These are phyloP conservation scores for Nemania abortiva DNA, from an alignment of 2,329 filamentous ascomycete species.

Conservation along the genomic window DNA sequence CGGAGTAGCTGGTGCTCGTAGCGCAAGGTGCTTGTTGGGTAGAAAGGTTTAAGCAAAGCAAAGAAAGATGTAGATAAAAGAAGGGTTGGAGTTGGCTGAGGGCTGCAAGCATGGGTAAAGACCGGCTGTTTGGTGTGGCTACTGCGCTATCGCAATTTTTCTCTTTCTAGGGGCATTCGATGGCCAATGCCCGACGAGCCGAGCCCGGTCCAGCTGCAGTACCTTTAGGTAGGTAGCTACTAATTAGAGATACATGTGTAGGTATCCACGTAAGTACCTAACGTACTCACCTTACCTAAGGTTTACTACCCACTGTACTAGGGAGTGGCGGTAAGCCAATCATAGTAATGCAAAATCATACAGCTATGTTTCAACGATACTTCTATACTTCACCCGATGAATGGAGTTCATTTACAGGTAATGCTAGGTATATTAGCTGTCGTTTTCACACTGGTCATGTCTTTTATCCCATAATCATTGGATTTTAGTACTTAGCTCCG, in stretches of 20 bases:
- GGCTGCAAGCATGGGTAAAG: conserved; percentile 9
- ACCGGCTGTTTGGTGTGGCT: conserved; percentile 22
- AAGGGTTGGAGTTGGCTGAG: conserved; percentile 24
- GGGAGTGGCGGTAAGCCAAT: not conserved
- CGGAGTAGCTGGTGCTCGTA: conserved; percentile 11
- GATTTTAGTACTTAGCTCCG: no score
- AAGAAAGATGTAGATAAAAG: conserved; percentile 18
- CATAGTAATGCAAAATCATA: not conserved
- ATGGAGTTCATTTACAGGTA: no score
- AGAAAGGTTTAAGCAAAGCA: conserved; percentile 23
- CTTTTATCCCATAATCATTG: no score
- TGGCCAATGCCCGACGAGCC: not conserved
- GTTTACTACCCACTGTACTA: no score
- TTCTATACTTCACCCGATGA: no score
- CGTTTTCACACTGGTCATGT: no score
- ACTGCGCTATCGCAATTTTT: conserved; percentile 22
- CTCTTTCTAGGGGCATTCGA: not conserved
- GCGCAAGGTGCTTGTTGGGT: conserved; percentile 13
- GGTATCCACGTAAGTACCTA: not conserved
- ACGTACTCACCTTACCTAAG: not conserved
- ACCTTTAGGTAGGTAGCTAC: no score
- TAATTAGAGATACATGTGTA: no score
- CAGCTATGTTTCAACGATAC: no score
- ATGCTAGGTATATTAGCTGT: no score
- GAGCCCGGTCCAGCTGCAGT: no score